Evolutionary conservation across 768 basidiomycete genomes (phyloP).

Genomic region (Collybia sp.): DNA sequence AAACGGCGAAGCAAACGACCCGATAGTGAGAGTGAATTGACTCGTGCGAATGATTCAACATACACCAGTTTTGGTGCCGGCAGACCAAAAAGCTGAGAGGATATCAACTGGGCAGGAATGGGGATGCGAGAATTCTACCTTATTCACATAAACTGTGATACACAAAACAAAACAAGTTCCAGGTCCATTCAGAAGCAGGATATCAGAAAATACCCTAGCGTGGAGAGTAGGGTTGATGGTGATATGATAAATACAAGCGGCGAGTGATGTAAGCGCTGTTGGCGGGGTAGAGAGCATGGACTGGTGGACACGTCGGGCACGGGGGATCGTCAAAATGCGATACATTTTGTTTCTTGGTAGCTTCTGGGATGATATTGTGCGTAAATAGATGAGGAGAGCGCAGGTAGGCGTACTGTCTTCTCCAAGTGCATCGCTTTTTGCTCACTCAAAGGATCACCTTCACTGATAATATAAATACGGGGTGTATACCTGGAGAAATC

Average conservation of each 20-base stretch:
- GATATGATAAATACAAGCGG: conserved; percentile 56
- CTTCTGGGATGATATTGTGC: too few relatives aligned
- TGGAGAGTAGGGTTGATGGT: conserved; percentile 43
- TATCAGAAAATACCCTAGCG: conserved; percentile 48
- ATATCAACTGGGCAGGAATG: conserved; percentile 6
- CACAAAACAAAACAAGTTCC: conserved; percentile 88
- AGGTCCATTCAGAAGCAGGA: conserved; percentile 89
- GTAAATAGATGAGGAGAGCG: too few relatives aligned
- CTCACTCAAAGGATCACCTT: conserved; percentile 77
- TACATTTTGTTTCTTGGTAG: conserved; percentile 20
- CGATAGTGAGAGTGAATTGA: conserved; percentile 74
- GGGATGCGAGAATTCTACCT: conserved; percentile 34
- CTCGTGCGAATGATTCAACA: conserved; percentile 92
- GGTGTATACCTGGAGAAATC: conserved; percentile 72
- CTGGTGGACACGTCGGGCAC: conserved; percentile 87
- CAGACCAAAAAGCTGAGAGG: conserved; percentile 66
- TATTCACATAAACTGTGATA: conserved; percentile 62
- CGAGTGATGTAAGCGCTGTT: conserved; percentile 59
- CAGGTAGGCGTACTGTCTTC: conserved; percentile 18
- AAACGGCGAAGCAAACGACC: conserved; percentile 78
- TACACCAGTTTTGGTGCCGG: conserved; percentile 74
- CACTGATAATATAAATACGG: conserved; percentile 76
- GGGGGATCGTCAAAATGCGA: conserved; percentile 65
- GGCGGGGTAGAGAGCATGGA: conserved; percentile 62
- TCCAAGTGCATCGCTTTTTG: conserved; percentile 71